Evolutionary conservation across 1,284 basidiomycete genomes (phyloP).

Genomic region (Ceratobasidium sp.): DNA sequence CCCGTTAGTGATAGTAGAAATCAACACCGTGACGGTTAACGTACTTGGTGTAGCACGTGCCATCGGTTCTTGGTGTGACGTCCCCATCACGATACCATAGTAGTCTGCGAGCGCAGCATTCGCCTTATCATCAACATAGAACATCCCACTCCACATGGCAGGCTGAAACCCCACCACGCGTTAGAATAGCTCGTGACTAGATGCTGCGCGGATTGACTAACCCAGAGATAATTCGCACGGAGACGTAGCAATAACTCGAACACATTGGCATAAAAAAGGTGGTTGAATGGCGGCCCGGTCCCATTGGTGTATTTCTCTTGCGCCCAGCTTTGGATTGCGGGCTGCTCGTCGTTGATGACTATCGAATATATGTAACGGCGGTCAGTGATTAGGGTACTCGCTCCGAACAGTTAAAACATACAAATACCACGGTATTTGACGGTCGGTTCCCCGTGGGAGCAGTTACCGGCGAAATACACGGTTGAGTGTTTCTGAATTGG

Average conservation of each 20-base stretch:
- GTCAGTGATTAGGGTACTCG: not conserved
- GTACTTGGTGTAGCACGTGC: slow-evolving; percentile 48
- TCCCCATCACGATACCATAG: slow-evolving; percentile 78
- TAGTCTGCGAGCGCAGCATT: slow-evolving; percentile 75
- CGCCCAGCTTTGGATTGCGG: slow-evolving; percentile 66
- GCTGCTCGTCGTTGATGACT: slow-evolving; percentile 71
- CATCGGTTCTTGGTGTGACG: slow-evolving; percentile 65
- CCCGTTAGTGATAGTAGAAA: not conserved
- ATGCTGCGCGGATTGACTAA: slow-evolving; percentile 9
- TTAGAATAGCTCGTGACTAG: not conserved
- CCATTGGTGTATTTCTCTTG: slow-evolving; percentile 76
- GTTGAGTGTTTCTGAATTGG: slow-evolving; percentile 65
- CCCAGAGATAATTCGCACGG: slow-evolving; percentile 78
- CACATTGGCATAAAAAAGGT: slow-evolving; percentile 70
- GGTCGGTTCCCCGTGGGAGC: slow-evolving; percentile 73
- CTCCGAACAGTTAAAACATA: slow-evolving; percentile 1
- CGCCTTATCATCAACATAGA: slow-evolving; percentile 72
- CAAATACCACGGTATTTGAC: slow-evolving; percentile 78
- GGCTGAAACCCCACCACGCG: not conserved
- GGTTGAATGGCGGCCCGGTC: slow-evolving; percentile 72
- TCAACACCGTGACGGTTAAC: not conserved
- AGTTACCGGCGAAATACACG: slow-evolving; percentile 62
- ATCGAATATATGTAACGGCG: not conserved
- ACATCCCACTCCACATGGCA: slow-evolving; percentile 63
- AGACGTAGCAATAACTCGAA: slow-evolving; percentile 74